Conservation (phyloP, 192 early-diverging fungal species). For the Gonapodya prolifera region DNA sequence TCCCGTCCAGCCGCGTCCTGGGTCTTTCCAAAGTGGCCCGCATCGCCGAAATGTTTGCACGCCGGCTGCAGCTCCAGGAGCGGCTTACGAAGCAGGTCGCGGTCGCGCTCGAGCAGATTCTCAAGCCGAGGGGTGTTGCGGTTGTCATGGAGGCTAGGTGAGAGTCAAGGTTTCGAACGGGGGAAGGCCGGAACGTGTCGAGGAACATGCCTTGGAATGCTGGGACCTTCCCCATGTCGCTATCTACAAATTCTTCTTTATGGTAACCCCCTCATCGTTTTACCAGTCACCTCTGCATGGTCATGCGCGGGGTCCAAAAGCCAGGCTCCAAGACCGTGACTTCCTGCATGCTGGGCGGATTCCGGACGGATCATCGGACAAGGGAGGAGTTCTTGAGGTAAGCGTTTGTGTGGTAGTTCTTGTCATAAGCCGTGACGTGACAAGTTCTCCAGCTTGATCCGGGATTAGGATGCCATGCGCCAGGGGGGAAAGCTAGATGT, state of each 20-base stretch:
- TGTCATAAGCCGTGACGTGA: too few relatives aligned
- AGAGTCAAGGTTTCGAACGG: conserved; percentile 21
- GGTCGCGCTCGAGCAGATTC: conserved; percentile 71
- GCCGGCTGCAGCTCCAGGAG: conserved; percentile 94
- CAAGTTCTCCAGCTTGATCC: too few relatives aligned
- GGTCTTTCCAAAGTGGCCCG: conserved; percentile 95
- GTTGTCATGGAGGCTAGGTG: conserved; percentile 92
- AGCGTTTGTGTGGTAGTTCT: too few relatives aligned
- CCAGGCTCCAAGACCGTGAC: conserved; percentile 91
- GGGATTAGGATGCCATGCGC: too few relatives aligned
- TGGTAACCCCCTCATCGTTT: neutral
- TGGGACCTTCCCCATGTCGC: too few relatives aligned
- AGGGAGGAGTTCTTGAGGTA: conserved; percentile 86
- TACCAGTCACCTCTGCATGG: conserved; percentile 85
- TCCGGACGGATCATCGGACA: conserved; percentile 80
- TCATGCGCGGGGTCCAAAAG: conserved; percentile 95
- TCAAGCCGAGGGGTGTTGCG: conserved; percentile 92
- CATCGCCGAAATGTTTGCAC: conserved; percentile 95
- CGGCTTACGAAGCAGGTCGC: conserved; percentile 97
- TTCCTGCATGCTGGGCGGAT: conserved; percentile 87
- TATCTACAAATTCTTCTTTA: too few relatives aligned
- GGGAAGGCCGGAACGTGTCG: too few relatives aligned
- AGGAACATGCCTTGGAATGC: too few relatives aligned
- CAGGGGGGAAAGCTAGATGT: too few relatives aligned
- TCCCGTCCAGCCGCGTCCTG: conserved; percentile 86